Evolutionary conservation across 2,329 filamentous ascomycete genomes (phyloP).

Genomic region (Talaromyces verruculosus): DNA sequence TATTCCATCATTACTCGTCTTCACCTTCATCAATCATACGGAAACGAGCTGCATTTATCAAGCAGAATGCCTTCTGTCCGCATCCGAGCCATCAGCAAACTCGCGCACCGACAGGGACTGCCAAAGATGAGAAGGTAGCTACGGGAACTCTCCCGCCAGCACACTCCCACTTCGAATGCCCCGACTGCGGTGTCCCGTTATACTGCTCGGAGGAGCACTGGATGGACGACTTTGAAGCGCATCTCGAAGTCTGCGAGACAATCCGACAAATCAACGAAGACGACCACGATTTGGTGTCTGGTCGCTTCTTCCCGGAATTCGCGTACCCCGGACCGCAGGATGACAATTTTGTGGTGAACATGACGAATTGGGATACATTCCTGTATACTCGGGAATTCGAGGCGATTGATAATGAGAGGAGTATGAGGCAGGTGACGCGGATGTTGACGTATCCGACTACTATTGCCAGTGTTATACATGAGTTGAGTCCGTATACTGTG

Average conservation of each 20-base stretch:
- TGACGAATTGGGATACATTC: slow-evolving; percentile 98
- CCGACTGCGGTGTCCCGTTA: slow-evolving; percentile 90
- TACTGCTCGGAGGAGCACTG: slow-evolving; percentile 95
- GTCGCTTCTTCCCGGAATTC: slow-evolving; percentile 90
- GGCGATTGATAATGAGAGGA: slow-evolving; percentile 85
- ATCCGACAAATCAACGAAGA: slow-evolving; percentile 95
- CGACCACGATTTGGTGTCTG: slow-evolving; percentile 89
- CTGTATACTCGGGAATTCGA: slow-evolving; percentile 89
- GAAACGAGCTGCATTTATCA: slow-evolving; percentile 83
- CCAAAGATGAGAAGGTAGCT: slow-evolving; percentile 55
- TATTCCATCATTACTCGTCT: slow-evolving; percentile 88
- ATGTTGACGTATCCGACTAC: slow-evolving; percentile 93
- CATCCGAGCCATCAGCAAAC: slow-evolving; percentile 83
- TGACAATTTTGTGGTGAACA: slow-evolving; percentile 89
- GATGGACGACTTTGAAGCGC: slow-evolving; percentile 91
- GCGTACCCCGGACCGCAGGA: slow-evolving; percentile 86
- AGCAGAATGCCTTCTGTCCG: slow-evolving; percentile 88
- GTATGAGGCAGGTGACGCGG: slow-evolving; percentile 88
- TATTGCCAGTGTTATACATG: slow-evolving; percentile 86
- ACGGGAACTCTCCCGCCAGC: slow-evolving; percentile 61
- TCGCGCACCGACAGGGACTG: slow-evolving; percentile 64
- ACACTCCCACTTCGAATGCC: slow-evolving; percentile 91
- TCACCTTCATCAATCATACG: slow-evolving; percentile 89
- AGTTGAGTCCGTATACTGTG: slow-evolving; percentile 88
- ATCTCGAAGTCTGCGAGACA: slow-evolving; percentile 88